phyloP scores from a whole-genome alignment of 2,329 filamentous ascomycete species.

The Colletotrichum tropicale region DNA sequence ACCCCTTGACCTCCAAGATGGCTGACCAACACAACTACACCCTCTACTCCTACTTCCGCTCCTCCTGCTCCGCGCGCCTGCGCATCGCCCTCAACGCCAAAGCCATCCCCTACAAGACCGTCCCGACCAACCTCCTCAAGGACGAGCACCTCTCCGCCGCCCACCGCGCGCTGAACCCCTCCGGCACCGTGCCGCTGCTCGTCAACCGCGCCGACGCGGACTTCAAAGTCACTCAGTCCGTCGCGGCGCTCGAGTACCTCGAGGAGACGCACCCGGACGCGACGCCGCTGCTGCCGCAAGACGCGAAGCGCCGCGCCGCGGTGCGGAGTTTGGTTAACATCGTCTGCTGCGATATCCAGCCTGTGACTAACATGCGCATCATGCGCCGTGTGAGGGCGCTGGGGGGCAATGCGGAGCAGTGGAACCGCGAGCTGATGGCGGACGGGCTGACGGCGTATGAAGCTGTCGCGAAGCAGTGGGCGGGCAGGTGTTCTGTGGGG shows the following conservation, averaged over 20 bases:
- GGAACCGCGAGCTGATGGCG: constrained; percentile 56
- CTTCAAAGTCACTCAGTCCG: constrained; percentile 58
- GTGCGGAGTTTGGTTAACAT: constrained; percentile 59
- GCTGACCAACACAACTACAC: constrained; percentile 29
- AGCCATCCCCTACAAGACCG: constrained; percentile 48
- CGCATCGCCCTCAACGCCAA: constrained; percentile 65
- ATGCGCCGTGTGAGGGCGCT: constrained; percentile 51
- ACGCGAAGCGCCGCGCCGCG: constrained; percentile 47
- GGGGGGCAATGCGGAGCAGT: constrained; percentile 46
- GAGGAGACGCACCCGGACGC: constrained; percentile 55
- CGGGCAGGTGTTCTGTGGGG: constrained; percentile 59
- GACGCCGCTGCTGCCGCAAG: constrained; percentile 50
- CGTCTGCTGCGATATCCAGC: constrained; percentile 63
- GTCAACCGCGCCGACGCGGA: constrained; percentile 35
- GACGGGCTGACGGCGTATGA: constrained; percentile 64
- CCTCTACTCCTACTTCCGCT: constrained; percentile 66
- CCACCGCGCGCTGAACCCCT: constrained; percentile 57
- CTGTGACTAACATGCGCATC: constrained; percentile 62
- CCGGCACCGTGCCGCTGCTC: constrained; percentile 58
- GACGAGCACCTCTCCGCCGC: constrained; percentile 51
- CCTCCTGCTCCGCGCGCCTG: constrained; percentile 65
- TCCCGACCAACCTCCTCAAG: constrained; percentile 58
- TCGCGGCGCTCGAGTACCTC: constrained; percentile 66
- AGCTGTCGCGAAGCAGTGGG: constrained; percentile 35
- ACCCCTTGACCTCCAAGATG: not conserved